phyloP scores from a whole-genome alignment of 495 filamentous ascomycete species.

The Aspergillus bertholletiae region DNA sequence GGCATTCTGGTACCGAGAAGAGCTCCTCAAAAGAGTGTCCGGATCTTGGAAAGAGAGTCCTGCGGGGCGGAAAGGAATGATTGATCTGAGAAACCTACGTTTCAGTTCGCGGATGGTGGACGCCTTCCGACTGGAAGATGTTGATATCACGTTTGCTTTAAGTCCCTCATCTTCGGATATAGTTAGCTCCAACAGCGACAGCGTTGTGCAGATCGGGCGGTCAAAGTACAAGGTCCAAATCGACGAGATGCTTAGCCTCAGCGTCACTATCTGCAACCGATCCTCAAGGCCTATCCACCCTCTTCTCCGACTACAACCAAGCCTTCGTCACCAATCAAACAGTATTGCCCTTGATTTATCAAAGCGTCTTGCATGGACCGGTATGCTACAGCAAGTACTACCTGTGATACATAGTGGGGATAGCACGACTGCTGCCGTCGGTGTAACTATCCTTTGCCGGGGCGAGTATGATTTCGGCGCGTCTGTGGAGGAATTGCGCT shows the following conservation, averaged over 20 bases:
- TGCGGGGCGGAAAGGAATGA: conserved; percentile 56
- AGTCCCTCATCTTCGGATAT: conserved; percentile 21
- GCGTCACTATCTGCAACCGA: conserved; percentile 67
- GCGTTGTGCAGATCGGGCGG: conserved; percentile 39
- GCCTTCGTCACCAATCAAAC: conserved; percentile 67
- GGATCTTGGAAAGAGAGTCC: conserved; percentile 68
- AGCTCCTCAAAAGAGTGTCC: conserved; percentile 65
- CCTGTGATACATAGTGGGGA: conserved; percentile 55
- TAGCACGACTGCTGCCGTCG: conserved; percentile 53
- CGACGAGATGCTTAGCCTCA: conserved; percentile 69
- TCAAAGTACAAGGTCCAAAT: conserved; percentile 56
- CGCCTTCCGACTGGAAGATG: conserved; percentile 74
- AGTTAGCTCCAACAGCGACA: background rate
- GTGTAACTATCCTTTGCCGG: conserved; percentile 67
- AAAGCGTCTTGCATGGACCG: conserved; percentile 80
- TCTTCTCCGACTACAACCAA: conserved; percentile 72
- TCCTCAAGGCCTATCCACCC: conserved; percentile 64
- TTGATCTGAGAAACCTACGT: conserved; percentile 72
- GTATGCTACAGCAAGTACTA: conserved; percentile 72
- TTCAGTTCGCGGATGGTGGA: conserved; percentile 79
- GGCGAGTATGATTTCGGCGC: conserved; percentile 83
- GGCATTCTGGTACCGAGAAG: conserved; percentile 90
- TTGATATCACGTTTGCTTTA: conserved; percentile 64
- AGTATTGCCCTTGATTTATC: conserved; percentile 77
- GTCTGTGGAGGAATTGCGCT: conserved; percentile 72